Evolutionary conservation across 225 moss, liverwort and hornwort species (phyloP).

Genomic region (Rhytidiadelphus loreus): DNA sequence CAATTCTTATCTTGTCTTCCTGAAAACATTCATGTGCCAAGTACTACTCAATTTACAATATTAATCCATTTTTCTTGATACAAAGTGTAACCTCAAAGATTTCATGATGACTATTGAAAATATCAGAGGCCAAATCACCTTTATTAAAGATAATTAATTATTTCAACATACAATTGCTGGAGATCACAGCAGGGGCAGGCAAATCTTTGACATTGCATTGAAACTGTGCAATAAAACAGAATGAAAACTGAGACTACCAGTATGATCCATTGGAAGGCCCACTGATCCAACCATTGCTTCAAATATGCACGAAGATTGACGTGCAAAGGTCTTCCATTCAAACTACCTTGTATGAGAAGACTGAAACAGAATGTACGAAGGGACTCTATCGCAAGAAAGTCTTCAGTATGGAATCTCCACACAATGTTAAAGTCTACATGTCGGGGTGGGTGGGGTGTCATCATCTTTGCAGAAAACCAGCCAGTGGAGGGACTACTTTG

Average conservation of each 20-base stretch:
- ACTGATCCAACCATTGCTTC: neutral
- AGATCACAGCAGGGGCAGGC: neutral
- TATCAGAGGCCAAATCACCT: neutral
- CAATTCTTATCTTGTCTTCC: neutral
- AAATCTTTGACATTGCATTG: neutral
- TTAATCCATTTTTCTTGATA: neutral
- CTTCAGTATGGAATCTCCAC: neutral
- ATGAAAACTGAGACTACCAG: neutral
- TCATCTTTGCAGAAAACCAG: constrained; percentile 2
- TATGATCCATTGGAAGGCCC: neutral
- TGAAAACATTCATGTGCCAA: neutral
- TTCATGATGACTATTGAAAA: neutral
- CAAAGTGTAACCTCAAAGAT: neutral
- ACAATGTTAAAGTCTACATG: neutral
- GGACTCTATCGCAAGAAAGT: neutral
- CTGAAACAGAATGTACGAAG: neutral
- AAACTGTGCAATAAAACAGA: too few species aligned
- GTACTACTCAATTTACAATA: neutral
- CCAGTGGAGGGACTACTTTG: constrained; percentile 4
- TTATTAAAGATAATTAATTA: neutral
- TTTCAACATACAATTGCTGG: neutral
- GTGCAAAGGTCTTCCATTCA: neutral
- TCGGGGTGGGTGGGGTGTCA: neutral
- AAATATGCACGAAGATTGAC: neutral
- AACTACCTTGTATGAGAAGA: neutral